Conservation (phyloP, 305 asterid genomes). For the Fraxinus floribunda region DNA sequence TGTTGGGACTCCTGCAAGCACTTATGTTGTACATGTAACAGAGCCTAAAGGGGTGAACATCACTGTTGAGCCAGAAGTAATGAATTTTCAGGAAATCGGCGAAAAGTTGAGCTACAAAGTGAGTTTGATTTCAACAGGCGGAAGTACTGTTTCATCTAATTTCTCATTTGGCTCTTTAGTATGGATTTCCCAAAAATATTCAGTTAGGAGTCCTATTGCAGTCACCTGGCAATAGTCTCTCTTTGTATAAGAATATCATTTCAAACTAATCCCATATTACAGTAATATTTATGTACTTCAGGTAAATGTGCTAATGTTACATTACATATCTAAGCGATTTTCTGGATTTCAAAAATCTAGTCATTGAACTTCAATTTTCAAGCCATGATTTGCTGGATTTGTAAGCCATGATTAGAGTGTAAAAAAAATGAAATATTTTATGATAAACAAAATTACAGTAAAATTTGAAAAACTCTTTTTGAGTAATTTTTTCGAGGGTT, state of each 20-base stretch:
- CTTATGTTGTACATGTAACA: slow-evolving; percentile 38
- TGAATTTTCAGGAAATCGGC: slow-evolving; percentile 44
- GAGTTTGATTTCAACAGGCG: slow-evolving; percentile 34
- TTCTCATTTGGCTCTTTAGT: slow-evolving; percentile 58
- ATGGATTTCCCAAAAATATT: slow-evolving; percentile 49
- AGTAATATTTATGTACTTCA: neutral
- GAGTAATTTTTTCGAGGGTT: neutral
- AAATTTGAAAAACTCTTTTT: neutral
- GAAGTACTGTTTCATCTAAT: slow-evolving; percentile 22
- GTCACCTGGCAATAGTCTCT: slow-evolving; percentile 47
- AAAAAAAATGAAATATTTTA: neutral
- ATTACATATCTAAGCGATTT: neutral
- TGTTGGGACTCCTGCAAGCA: slow-evolving; percentile 50
- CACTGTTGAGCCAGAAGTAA: slow-evolving; percentile 43
- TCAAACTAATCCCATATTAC: neutral
- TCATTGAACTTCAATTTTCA: neutral
- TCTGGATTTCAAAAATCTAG: neutral
- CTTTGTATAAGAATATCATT: neutral
- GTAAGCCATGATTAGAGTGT: neutral
- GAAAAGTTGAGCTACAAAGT: slow-evolving; percentile 52
- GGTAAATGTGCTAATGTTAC: neutral
- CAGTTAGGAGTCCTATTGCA: slow-evolving; percentile 70
- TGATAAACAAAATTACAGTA: neutral
- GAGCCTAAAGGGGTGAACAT: slow-evolving; percentile 52
- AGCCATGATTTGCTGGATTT: neutral